These are phyloP conservation scores for Anacardium occidentale DNA, from an alignment of 345 rosid genomes.

Conservation along the genomic window DNA sequence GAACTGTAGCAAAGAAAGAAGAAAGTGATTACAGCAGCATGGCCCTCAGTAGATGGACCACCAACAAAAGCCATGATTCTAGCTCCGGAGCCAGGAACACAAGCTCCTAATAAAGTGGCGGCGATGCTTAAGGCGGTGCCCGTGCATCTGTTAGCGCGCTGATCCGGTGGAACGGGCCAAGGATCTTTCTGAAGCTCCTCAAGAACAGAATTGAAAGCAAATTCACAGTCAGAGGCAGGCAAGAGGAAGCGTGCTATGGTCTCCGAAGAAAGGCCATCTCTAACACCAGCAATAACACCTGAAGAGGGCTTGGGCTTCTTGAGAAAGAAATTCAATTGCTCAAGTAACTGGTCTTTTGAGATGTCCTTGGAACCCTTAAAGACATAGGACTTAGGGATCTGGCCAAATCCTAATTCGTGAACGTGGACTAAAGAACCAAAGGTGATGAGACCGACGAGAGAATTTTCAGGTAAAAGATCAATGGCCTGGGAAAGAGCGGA, in stretches of 20 bases:
- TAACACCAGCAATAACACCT: slow-evolving; percentile 84
- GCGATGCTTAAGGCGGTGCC: slow-evolving; percentile 88
- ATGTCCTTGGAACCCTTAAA: slow-evolving; percentile 80
- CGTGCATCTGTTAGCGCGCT: slow-evolving; percentile 83
- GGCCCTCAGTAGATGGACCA: slow-evolving; percentile 92
- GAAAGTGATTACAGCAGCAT: slow-evolving; percentile 65
- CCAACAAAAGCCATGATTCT: slow-evolving; percentile 92
- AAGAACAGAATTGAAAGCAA: slow-evolving; percentile 75
- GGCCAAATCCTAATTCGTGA: slow-evolving; percentile 80
- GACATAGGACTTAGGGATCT: slow-evolving; percentile 68
- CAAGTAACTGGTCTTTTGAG: slow-evolving; percentile 76
- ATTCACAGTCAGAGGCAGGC: slow-evolving; percentile 84
- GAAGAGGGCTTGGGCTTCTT: slow-evolving; percentile 73
- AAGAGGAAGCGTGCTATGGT: slow-evolving; percentile 84
- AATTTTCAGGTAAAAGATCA: slow-evolving; percentile 64
- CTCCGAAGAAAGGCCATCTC: slow-evolving; percentile 86
- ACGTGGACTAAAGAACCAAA: slow-evolving; percentile 75
- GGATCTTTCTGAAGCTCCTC: slow-evolving; percentile 91
- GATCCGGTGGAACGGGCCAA: slow-evolving; percentile 68
- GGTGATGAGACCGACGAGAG: slow-evolving; percentile 78
- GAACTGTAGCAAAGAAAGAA: not conserved
- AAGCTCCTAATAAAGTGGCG: slow-evolving; percentile 81
- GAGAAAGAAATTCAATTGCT: slow-evolving; percentile 74
- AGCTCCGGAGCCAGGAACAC: slow-evolving; percentile 95
- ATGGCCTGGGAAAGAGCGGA: slow-evolving; percentile 80